Percentiles rank a stretch among this genome's conserved stretches.
These are phyloP conservation scores for Hymenoscyphus occultus DNA, from an alignment of 2,329 filamentous ascomycete genomes.

Conservation along the genomic window DNA sequence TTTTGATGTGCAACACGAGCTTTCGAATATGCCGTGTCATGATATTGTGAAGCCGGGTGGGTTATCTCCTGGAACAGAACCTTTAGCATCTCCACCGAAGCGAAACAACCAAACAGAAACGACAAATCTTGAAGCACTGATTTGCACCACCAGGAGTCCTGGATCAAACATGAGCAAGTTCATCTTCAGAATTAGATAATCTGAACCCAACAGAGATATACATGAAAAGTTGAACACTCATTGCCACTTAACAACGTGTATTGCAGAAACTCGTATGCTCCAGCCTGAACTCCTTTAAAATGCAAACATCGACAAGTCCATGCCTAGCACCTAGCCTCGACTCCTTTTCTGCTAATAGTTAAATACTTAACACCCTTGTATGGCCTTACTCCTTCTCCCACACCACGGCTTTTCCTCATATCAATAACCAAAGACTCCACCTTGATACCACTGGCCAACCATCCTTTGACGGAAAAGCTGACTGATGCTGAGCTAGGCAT, in stretches of 20 bases:
- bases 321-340: constrained; percentile 57
- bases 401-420: constrained; percentile 75
- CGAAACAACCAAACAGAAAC: neutral
- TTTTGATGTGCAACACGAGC: no score
- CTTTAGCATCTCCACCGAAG: no score
- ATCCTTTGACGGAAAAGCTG: constrained; percentile 68
- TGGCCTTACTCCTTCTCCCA: constrained; percentile 85
- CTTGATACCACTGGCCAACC: constrained; percentile 65
- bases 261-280: neutral
- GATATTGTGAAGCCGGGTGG: no score
- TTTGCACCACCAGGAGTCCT: neutral
- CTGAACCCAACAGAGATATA: neutral
- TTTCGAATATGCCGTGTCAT: no score
- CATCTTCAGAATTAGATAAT: neutral
- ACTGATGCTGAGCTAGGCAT: constrained; percentile 78
- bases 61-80: no score
- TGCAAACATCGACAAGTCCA: constrained; percentile 1
- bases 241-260: constrained; percentile 8
- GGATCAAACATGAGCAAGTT: neutral
- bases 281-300: constrained; percentile 7
- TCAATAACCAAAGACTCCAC: constrained; percentile 67
- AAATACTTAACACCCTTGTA: constrained; percentile 99
- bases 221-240: neutral
- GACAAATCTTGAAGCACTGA: neutral
- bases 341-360: constrained; percentile 65